Percentiles rank a stretch among this genome's conserved stretches.
These are phyloP conservation scores for Sporisorium scitamineum DNA, from an alignment of 1,284 basidiomycete genomes.

Conservation along the genomic window DNA sequence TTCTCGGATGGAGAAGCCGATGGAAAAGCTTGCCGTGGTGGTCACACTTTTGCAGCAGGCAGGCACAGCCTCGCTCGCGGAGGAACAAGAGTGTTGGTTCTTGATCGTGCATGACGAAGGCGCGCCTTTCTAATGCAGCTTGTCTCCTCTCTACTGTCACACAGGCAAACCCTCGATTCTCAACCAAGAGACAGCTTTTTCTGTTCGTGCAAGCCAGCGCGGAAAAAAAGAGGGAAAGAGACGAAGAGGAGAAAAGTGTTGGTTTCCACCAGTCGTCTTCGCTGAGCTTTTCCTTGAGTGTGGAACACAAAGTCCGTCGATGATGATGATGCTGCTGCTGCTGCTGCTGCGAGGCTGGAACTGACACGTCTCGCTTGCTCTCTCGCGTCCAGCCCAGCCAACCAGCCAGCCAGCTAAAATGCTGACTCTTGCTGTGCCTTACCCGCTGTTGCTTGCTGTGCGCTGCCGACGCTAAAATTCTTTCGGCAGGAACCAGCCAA, in stretches of 20 bases:
- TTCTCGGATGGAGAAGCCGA: neutral
- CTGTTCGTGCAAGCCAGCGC: too few species aligned
- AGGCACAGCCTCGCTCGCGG: neutral
- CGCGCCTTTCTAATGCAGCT: neutral
- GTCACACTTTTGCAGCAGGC: neutral
- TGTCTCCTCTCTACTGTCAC: neutral
- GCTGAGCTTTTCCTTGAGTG: too few species aligned
- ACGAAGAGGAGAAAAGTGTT: too few species aligned
- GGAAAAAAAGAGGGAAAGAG: neutral
- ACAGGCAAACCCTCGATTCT: neutral
- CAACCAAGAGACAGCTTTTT: neutral
- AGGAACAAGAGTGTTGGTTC: neutral
- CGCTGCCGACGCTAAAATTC: constrained; percentile 2
- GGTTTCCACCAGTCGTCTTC: neutral
- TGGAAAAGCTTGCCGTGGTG: neutral
- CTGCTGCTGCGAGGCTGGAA: neutral
- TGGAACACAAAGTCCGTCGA: neutral
- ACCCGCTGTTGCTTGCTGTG: neutral
- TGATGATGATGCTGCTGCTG: neutral
- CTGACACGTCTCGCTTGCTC: constrained; percentile 7
- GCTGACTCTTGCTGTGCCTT: constrained; percentile 7
- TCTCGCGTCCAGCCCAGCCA: neutral
- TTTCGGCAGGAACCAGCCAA: constrained; percentile 4
- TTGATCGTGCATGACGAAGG: neutral
- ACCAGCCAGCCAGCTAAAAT: too few species aligned